These are phyloP conservation scores for Pelargonium australe DNA, from an alignment of 441 rosid species.

Conservation along the genomic window DNA sequence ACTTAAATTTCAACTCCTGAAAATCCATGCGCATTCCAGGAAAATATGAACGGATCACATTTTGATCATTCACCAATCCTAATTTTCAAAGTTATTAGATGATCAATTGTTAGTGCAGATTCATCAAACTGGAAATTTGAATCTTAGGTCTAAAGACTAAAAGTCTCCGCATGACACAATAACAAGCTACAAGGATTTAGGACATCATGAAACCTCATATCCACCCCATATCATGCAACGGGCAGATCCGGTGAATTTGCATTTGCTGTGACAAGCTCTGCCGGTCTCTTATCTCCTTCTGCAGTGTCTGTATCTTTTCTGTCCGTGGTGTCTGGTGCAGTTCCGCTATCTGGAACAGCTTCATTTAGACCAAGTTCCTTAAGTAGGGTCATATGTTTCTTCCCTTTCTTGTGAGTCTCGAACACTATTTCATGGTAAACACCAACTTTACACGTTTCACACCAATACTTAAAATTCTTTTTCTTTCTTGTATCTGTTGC, in stretches of 20 bases:
- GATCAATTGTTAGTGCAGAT: background rate
- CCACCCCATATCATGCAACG: background rate
- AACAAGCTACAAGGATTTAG: background rate
- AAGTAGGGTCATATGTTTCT: slow-evolving; percentile 34
- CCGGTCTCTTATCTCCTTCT: background rate
- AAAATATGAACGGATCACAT: no score
- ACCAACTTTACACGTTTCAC: slow-evolving; percentile 39
- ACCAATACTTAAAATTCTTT: slow-evolving; percentile 36
- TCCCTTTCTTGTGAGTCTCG: slow-evolving; percentile 46
- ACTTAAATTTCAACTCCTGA: no score
- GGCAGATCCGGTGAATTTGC: background rate
- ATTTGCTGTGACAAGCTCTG: background rate
- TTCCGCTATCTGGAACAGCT: background rate
- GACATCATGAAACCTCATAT: background rate
- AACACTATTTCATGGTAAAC: slow-evolving; percentile 27
- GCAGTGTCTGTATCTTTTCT: background rate
- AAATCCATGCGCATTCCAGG: no score
- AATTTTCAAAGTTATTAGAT: no score
- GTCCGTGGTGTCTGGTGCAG: background rate
- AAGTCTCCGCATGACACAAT: background rate
- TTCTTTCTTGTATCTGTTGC: slow-evolving; percentile 13
- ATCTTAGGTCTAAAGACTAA: no score
- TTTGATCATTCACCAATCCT: no score
- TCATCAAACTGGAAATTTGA: background rate
- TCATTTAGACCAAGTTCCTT: slow-evolving; percentile 12